phyloP scores from a whole-genome alignment of 2,329 filamentous ascomycete species.

The Pseudogymnoascus sp. region DNA sequence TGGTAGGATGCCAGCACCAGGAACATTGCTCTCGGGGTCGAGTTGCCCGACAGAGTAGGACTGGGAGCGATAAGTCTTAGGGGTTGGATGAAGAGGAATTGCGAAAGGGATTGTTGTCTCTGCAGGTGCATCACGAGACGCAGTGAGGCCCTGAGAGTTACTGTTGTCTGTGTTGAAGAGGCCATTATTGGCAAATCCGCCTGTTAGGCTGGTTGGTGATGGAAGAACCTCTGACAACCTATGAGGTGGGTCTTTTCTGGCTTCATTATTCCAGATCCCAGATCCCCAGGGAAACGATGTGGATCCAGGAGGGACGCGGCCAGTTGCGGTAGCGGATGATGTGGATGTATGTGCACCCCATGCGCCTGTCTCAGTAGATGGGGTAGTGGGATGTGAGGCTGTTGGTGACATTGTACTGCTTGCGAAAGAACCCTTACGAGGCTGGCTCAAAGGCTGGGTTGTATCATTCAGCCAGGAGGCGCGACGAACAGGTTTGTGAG shows the following conservation, averaged over 20 bases:
- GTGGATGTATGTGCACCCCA: conserved; percentile 50
- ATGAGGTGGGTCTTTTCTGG: conserved; percentile 67
- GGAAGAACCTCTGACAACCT: conserved; percentile 67
- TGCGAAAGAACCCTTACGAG: conserved; percentile 70
- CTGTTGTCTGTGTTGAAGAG: conserved; percentile 43
- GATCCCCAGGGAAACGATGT: conserved; percentile 64
- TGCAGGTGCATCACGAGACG: conserved; percentile 44
- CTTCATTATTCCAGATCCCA: conserved; percentile 73
- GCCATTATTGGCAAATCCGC: conserved; percentile 33
- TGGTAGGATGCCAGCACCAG: conserved; percentile 18
- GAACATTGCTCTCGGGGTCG: conserved; percentile 52
- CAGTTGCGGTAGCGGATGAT: conserved; percentile 33
- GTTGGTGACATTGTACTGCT: conserved; percentile 71
- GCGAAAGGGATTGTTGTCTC: conserved; percentile 72
- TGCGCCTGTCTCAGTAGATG: conserved; percentile 55
- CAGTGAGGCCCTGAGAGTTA: conserved; percentile 42
- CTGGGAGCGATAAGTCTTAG: conserved; percentile 89
- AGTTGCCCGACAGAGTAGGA: conserved; percentile 93
- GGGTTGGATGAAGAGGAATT: conserved; percentile 81
- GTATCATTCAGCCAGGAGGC: conserved; percentile 85
- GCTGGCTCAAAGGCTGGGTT: conserved; percentile 49
- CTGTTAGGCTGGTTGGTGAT: conserved; percentile 58
- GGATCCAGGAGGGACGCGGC: conserved; percentile 37
- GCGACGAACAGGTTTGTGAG: conserved; percentile 58
- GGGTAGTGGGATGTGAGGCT: conserved; percentile 73